A percentile compares a stretch with the other conserved stretches of the same genome.
Evolutionary conservation across 169 alveolate species (phyloP).

Genomic region (Eimeria necatrix): DNA sequence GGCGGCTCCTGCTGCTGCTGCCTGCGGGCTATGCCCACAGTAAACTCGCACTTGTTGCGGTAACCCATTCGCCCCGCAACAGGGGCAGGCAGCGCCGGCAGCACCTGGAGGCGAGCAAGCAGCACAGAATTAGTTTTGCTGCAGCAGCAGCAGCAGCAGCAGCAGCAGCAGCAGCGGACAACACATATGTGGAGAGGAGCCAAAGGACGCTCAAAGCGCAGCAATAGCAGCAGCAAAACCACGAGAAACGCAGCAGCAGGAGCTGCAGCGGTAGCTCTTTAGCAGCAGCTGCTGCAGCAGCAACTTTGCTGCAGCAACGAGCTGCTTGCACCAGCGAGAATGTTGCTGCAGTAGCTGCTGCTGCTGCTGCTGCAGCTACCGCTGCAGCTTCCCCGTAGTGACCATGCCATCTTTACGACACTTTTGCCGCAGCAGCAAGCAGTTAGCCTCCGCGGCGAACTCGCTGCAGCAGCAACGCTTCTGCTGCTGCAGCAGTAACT

Average conservation of each 20-base stretch:
- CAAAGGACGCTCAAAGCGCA: neutral
- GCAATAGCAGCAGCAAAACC: neutral
- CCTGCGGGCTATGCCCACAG: slow-evolving; percentile 76
- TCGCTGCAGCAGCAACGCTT: too few species aligned
- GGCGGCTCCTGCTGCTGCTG: too few species aligned
- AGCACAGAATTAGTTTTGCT: too few species aligned
- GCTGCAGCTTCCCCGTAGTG: too few species aligned
- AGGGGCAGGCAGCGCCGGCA: slow-evolving; percentile 39
- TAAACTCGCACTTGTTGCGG: slow-evolving; percentile 85
- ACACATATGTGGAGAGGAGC: neutral
- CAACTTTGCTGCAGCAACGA: neutral
- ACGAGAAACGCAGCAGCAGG: neutral
- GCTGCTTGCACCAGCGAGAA: neutral
- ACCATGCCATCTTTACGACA: too few species aligned
- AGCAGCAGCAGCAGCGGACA: slow-evolving; percentile 24
- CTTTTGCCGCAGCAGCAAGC: too few species aligned
- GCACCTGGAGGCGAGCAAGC: neutral
- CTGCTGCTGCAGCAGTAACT: too few species aligned
- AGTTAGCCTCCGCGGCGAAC: too few species aligned
- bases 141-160: slow-evolving; percentile 42
- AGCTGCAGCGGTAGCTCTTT: neutral
- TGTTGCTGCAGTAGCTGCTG: neutral
- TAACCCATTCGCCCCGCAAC: slow-evolving; percentile 65
- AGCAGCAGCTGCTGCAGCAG: slow-evolving; percentile 7
- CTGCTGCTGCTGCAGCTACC: too few species aligned